Percentiles rank a stretch among this genome's conserved stretches.
phyloP scores from a whole-genome alignment of 176 grass and related monocot species.

The Oryza brachyantha region DNA sequence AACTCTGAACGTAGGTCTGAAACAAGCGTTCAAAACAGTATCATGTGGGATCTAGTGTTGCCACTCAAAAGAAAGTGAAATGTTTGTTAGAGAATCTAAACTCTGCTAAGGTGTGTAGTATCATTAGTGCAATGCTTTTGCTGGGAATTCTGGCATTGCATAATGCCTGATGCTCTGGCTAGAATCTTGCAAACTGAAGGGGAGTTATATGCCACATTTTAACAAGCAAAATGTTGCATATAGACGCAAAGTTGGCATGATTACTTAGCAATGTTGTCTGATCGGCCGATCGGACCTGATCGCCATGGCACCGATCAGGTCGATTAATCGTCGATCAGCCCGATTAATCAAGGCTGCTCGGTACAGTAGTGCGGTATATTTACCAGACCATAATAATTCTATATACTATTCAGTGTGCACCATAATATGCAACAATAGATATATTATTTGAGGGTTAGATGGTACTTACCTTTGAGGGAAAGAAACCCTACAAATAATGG shows the following conservation, averaged over 20 bases:
- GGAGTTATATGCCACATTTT: conserved; percentile 12
- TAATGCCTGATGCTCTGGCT: not conserved
- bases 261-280: too few relatives aligned
- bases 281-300: too few relatives aligned
- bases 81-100: not conserved
- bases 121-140: not conserved
- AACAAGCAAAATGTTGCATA: not conserved
- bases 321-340: too few relatives aligned
- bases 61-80: conserved; percentile 1
- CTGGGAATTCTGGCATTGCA: not conserved
- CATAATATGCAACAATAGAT: too few relatives aligned
- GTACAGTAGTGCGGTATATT: too few relatives aligned
- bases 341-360: too few relatives aligned
- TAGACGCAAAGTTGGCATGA: conserved; percentile 8
- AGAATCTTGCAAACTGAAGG: not conserved
- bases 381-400: too few relatives aligned
- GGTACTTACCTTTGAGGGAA: too few relatives aligned
- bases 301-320: too few relatives aligned
- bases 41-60: not conserved
- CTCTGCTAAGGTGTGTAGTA: not conserved
- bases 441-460: too few relatives aligned
- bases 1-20: not conserved
- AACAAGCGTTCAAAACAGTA: not conserved
- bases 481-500: too few relatives aligned
- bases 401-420: too few relatives aligned